These are phyloP conservation scores for Sporothrix humicola DNA, from an alignment of 2,329 filamentous ascomycete species.

Conservation along the genomic window DNA sequence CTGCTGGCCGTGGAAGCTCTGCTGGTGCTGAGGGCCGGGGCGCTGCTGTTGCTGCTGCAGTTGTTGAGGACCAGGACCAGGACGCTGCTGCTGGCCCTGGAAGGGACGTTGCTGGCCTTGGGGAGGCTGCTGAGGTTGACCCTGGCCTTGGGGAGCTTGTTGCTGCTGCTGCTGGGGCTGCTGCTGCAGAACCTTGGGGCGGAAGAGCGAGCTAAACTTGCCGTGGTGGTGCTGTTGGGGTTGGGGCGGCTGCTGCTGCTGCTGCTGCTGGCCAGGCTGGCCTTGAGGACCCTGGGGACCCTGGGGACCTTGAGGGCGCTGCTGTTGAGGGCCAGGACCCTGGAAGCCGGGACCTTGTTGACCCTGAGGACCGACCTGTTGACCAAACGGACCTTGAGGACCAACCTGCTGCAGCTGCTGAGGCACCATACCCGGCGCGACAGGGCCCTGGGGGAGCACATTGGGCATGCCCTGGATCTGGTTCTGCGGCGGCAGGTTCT, in stretches of 20 bases:
- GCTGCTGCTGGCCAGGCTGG: conserved; percentile 6
- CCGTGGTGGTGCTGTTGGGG: conserved; percentile 14
- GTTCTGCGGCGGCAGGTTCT: conserved; percentile 1
- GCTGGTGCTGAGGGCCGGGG: neutral
- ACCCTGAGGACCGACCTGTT: neutral
- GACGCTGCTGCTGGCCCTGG: conserved; percentile 24
- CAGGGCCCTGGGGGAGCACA: too few species aligned
- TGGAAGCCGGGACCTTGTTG: neutral
- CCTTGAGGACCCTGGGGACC: neutral
- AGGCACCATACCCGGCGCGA: too few species aligned
- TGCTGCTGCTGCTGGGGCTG: neutral
- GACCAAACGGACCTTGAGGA: too few species aligned
- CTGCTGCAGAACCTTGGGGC: neutral
- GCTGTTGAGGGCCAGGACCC: conserved; percentile 2
- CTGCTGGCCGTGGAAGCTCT: neutral
- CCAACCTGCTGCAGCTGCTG: conserved; percentile 25
- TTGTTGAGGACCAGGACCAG: neutral
- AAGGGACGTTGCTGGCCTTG: conserved; percentile 1
- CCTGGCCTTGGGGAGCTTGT: neutral
- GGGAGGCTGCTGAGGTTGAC: neutral
- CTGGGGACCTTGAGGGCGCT: neutral
- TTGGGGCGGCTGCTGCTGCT: neutral
- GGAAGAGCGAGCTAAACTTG: conserved; percentile 22
- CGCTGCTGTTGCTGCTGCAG: conserved; percentile 18
- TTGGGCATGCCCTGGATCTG: too few species aligned